These are phyloP conservation scores for Amaranthus tricolor DNA, from an alignment of 179 eudicot species.

Conservation along the genomic window DNA sequence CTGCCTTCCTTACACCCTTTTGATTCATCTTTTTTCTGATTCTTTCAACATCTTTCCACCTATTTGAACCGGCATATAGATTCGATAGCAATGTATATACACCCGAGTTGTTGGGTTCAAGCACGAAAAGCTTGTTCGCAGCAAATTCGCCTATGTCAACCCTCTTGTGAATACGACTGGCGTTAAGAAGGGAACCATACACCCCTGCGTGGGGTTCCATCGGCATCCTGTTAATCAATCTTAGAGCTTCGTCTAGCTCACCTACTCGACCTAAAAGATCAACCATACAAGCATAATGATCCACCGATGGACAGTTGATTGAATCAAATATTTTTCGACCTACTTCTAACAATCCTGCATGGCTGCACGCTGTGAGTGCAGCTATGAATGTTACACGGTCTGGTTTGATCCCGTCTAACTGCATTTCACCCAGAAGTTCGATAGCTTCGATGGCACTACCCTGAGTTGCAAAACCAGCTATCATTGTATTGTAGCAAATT, in stretches of 20 bases:
- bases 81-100: slow-evolving; percentile 63
- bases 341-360: slow-evolving; percentile 54
- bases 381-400: slow-evolving; percentile 59
- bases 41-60: slow-evolving; percentile 61
- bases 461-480: slow-evolving; percentile 64
- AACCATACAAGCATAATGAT: slow-evolving; percentile 72
- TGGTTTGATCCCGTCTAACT: slow-evolving; percentile 44
- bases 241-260: slow-evolving; percentile 52
- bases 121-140: slow-evolving; percentile 61
- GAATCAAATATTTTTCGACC: slow-evolving; percentile 49
- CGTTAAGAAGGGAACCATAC: slow-evolving; percentile 62
- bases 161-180: slow-evolving; percentile 56
- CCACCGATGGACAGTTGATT: slow-evolving; percentile 45
- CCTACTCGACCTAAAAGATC: slow-evolving; percentile 68
- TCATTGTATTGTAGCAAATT: slow-evolving; percentile 57
- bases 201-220: slow-evolving; percentile 61
- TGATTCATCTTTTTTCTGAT: slow-evolving; percentile 44
- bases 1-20: slow-evolving; percentile 46
- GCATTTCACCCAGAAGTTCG: slow-evolving; percentile 43
- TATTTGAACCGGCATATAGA: slow-evolving; percentile 50
- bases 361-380: slow-evolving; percentile 67
- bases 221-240: slow-evolving; percentile 48
- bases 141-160: slow-evolving; percentile 59
- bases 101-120: slow-evolving; percentile 66
- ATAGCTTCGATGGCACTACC: slow-evolving; percentile 56